These are phyloP conservation scores for Epichloe sylvatica DNA, from an alignment of 2,329 filamentous ascomycete genomes.

Conservation along the genomic window DNA sequence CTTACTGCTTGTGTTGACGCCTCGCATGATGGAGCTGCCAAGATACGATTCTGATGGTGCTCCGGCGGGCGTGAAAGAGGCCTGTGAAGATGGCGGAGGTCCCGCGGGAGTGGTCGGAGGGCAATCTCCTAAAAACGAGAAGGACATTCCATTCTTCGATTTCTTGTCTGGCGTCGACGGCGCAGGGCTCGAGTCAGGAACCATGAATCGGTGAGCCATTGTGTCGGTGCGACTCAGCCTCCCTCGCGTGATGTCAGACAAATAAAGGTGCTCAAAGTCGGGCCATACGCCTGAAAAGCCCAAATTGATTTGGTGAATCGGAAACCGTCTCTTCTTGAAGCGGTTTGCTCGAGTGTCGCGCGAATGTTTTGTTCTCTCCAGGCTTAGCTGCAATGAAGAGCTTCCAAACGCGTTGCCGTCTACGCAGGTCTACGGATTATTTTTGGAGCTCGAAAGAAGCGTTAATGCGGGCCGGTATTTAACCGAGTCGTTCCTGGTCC, in stretches of 20 bases:
- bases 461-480: not conserved
- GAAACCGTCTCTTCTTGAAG: not conserved
- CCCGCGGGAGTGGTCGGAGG: conserved; percentile 41
- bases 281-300: not conserved
- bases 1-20: conserved; percentile 24
- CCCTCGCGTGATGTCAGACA: not conserved
- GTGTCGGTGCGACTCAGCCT: conserved; percentile 6
- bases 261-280: not conserved
- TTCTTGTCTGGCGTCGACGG: conserved; percentile 37
- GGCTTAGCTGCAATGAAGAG: not conserved
- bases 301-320: too few relatives aligned
- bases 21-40: conserved; percentile 39
- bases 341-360: not conserved
- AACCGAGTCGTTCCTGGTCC: not conserved
- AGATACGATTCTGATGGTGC: conserved; percentile 41
- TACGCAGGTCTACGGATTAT: not conserved
- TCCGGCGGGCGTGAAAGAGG: conserved; percentile 42
- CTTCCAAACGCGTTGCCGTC: not conserved
- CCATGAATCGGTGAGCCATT: conserved; percentile 29
- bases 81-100: conserved; percentile 36
- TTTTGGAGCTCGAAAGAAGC: not conserved
- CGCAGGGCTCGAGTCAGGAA: conserved; percentile 30
- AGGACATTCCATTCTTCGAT: conserved; percentile 18
- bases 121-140: conserved; percentile 28
- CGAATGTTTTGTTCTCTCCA: not conserved